These are phyloP conservation scores for Cucurbita pepo DNA, from an alignment of 306 rosid genomes.

Conservation along the genomic window DNA sequence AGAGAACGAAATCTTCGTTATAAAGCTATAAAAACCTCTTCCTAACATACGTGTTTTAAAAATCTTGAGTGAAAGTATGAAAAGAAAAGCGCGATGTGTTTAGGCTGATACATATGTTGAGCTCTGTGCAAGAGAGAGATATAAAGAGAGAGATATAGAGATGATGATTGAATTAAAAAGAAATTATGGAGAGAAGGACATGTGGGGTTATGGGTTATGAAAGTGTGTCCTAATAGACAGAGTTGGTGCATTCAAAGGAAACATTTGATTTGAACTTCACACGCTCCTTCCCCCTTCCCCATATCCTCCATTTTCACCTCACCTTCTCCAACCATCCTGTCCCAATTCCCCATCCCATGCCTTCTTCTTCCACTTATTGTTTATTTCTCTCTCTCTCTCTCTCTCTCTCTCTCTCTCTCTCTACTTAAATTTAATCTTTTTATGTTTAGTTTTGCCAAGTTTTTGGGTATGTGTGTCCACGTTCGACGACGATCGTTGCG, in stretches of 20 bases:
- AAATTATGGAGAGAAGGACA: not conserved
- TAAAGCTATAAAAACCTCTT: too few species aligned
- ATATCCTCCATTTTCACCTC: slow-evolving; percentile 32
- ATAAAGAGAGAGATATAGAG: too few species aligned
- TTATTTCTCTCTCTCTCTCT: not conserved
- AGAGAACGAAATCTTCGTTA: too few species aligned
- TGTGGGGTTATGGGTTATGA: not conserved
- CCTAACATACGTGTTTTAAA: too few species aligned
- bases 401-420: not conserved
- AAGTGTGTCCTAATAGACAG: slow-evolving; percentile 58
- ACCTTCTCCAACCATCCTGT: slow-evolving; percentile 45
- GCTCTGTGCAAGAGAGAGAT: too few species aligned
- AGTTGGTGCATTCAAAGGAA: slow-evolving; percentile 48
- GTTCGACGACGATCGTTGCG: too few species aligned
- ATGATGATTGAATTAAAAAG: too few species aligned
- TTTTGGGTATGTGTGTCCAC: too few species aligned
- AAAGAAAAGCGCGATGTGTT: too few species aligned
- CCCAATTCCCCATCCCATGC: slow-evolving; percentile 36
- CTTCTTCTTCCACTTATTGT: not conserved
- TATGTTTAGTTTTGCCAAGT: not conserved
- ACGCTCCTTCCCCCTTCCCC: slow-evolving; percentile 46
- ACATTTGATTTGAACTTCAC: slow-evolving; percentile 46
- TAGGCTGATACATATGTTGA: too few species aligned
- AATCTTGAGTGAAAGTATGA: too few species aligned
- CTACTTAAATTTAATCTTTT: too few species aligned